Evolutionary conservation across 495 filamentous ascomycete species (phyloP).

Genomic region (Aspergillus cavernicola): DNA sequence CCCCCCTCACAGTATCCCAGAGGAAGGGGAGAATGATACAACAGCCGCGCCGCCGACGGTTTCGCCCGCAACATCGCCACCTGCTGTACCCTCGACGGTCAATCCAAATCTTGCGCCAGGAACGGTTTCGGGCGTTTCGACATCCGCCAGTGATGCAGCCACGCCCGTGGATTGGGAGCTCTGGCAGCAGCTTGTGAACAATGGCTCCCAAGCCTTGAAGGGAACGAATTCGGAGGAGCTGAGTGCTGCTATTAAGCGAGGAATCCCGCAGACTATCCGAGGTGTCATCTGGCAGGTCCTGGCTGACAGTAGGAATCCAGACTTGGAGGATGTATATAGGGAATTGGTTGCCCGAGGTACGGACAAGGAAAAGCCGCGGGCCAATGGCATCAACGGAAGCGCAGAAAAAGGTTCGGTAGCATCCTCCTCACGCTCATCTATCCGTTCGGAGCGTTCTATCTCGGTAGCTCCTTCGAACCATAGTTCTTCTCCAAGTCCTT

Average conservation of each 20-base stretch:
- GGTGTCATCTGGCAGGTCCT: slow-evolving; percentile 98
- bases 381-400: slow-evolving; percentile 40
- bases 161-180: slow-evolving; percentile 91
- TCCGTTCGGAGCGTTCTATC: slow-evolving; percentile 74
- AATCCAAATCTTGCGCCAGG: slow-evolving; percentile 70
- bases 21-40: slow-evolving; percentile 50
- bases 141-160: slow-evolving; percentile 60
- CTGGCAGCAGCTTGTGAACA: slow-evolving; percentile 93
- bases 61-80: slow-evolving; percentile 47
- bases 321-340: slow-evolving; percentile 81
- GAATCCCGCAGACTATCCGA: slow-evolving; percentile 90
- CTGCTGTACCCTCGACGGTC: slow-evolving; percentile 45
- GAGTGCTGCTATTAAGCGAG: slow-evolving; percentile 83
- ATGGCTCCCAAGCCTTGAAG: slow-evolving; percentile 82
- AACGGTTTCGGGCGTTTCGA: slow-evolving; percentile 71
- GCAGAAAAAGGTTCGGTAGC: slow-evolving; percentile 57
- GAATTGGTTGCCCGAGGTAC: slow-evolving; percentile 79
- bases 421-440: slow-evolving; percentile 72
- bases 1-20: slow-evolving; percentile 48
- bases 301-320: slow-evolving; percentile 87
- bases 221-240: slow-evolving; percentile 82
- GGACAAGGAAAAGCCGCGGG: slow-evolving; percentile 64
- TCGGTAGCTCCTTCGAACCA: slow-evolving; percentile 58
- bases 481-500: slow-evolving; percentile 54
- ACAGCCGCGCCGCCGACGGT: slow-evolving; percentile 32